Percentiles rank a stretch among this genome's conserved stretches.
These are phyloP conservation scores for Agrostemma githago DNA, from an alignment of 148 eudicot genomes.

Conservation along the genomic window DNA sequence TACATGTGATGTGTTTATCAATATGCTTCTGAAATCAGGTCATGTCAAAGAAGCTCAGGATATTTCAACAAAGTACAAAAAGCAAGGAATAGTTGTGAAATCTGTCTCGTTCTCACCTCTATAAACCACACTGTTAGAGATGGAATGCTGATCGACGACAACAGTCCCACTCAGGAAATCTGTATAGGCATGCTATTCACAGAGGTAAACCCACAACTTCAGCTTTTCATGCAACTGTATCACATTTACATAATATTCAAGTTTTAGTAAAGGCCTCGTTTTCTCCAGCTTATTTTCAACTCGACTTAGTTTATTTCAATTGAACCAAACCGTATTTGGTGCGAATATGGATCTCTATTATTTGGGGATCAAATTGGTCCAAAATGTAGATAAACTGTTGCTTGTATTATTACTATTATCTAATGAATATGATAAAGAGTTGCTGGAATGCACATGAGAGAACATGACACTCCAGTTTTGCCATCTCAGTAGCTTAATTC, in stretches of 20 bases:
- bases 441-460: conserved; percentile 11
- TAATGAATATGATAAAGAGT: neutral
- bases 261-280: neutral
- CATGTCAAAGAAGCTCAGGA: conserved; percentile 45
- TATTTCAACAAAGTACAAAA: conserved; percentile 42
- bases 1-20: conserved; percentile 49
- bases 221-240: neutral
- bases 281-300: too few species aligned
- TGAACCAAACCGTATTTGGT: too few species aligned
- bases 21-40: conserved; percentile 45
- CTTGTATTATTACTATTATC: neutral
- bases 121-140: neutral
- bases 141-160: neutral
- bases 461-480: neutral
- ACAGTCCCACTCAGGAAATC: neutral
- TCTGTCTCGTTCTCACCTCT: conserved; percentile 11
- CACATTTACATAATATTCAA: neutral
- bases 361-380: too few species aligned
- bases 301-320: too few species aligned
- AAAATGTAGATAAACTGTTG: too few species aligned
- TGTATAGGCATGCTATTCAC: neutral
- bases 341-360: too few species aligned
- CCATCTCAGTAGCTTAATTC: neutral
- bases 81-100: conserved; percentile 34
- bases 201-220: neutral